Conservation (phyloP, 371 early-diverging fungal genomes). For the Blastocladiella emersonii region DNA sequence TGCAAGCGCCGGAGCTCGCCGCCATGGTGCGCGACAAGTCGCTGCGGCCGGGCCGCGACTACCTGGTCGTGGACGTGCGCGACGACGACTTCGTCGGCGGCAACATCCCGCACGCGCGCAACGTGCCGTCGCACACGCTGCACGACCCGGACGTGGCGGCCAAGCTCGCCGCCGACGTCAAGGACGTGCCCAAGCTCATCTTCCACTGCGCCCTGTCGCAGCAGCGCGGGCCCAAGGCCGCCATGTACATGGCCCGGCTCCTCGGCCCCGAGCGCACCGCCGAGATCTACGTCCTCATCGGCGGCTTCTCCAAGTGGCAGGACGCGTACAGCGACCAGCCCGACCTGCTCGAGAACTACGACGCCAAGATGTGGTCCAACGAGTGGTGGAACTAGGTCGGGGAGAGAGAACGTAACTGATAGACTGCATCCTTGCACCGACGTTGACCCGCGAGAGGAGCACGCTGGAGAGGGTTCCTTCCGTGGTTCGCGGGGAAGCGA, state of each 20-base stretch:
- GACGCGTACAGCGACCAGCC: constrained; percentile 31
- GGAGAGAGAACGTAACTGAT: no score
- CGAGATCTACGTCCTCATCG: constrained; percentile 46
- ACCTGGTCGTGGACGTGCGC: constrained; percentile 66
- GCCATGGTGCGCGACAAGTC: constrained; percentile 35
- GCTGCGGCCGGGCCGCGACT: constrained; percentile 42
- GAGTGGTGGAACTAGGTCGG: constrained; percentile 2
- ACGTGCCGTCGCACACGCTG: constrained; percentile 55
- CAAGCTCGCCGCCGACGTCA: neutral
- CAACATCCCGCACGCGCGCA: constrained; percentile 58
- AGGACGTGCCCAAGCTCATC: neutral
- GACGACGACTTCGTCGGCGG: constrained; percentile 68
- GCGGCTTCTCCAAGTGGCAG: constrained; percentile 64
- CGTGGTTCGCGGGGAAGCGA: no score
- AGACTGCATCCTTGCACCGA: no score
- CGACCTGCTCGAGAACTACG: constrained; percentile 46
- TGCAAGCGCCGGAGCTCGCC: constrained; percentile 33
- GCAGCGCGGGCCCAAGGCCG: constrained; percentile 55
- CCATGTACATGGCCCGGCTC: constrained; percentile 25
- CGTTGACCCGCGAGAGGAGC: no score
- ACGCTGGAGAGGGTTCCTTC: no score
- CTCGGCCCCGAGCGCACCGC: neutral
- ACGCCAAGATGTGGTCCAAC: constrained; percentile 37
- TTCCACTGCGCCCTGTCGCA: neutral
- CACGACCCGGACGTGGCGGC: constrained; percentile 58